These are phyloP conservation scores for Blastobotrys terrestris DNA, from an alignment of 805 yeast species.

Conservation along the genomic window DNA sequence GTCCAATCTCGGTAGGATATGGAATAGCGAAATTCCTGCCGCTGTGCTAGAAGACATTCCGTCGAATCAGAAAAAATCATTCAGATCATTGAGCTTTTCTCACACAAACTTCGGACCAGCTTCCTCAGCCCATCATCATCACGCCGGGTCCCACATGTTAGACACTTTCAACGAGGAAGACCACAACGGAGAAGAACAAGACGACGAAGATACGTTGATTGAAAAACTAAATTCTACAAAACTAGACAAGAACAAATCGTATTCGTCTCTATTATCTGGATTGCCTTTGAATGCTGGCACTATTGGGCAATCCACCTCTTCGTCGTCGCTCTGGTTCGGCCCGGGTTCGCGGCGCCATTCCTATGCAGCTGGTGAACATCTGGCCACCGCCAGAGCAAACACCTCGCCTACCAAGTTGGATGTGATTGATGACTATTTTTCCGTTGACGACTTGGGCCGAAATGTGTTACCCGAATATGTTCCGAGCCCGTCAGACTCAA, in stretches of 20 bases:
- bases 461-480: slow-evolving; percentile 7
- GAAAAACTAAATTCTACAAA: slow-evolving; percentile 1
- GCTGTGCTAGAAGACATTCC: not conserved
- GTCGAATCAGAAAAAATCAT: slow-evolving; percentile 8
- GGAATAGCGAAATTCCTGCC: not conserved
- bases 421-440: slow-evolving; percentile 14
- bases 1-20: not conserved
- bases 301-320: slow-evolving; percentile 1
- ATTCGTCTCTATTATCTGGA: slow-evolving; percentile 4
- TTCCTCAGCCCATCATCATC: slow-evolving; percentile 1
- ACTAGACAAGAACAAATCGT: slow-evolving; percentile 1
- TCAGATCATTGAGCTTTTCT: slow-evolving; percentile 14
- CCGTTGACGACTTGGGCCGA: slow-evolving; percentile 16
- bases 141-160: slow-evolving; percentile 13
- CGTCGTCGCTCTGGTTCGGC: slow-evolving; percentile 8
- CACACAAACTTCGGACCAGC: slow-evolving; percentile 6
- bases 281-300: slow-evolving; percentile 1
- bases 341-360: slow-evolving; percentile 23
- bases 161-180: slow-evolving; percentile 14
- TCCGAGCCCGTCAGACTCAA: not conserved
- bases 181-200: slow-evolving; percentile 1
- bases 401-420: slow-evolving; percentile 3
- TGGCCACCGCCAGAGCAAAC: not conserved
- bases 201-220: slow-evolving; percentile 2
- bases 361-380: slow-evolving; percentile 18